phyloP scores from a whole-genome alignment of 306 rosid genomes.

The Cucumis melo region DNA sequence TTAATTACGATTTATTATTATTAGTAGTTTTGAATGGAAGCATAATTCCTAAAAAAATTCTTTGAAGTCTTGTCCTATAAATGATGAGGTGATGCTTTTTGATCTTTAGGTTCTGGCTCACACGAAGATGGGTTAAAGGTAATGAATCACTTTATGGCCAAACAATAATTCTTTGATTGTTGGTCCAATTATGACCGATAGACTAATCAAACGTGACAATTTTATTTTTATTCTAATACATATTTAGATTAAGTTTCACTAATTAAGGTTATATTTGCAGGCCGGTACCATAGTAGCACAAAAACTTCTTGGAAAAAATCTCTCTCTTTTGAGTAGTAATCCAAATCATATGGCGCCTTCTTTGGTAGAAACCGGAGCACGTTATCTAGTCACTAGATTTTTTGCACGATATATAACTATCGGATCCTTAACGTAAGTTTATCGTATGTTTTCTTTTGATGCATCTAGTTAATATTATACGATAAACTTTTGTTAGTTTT shows the following conservation, averaged over 20 bases:
- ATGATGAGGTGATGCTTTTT: no score
- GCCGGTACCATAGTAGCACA: conserved; percentile 70
- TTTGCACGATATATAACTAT: conserved; percentile 34
- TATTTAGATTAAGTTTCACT: neutral
- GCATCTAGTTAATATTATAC: no score
- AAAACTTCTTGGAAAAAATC: conserved; percentile 39
- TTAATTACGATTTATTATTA: no score
- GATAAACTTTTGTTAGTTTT: no score
- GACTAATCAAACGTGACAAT: no score
- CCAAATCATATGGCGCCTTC: conserved; percentile 75
- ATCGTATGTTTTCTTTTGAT: no score
- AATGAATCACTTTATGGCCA: neutral
- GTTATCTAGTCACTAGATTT: conserved; percentile 56
- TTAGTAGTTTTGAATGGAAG: no score
- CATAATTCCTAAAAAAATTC: no score
- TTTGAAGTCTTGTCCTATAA: no score
- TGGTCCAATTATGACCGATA: no score
- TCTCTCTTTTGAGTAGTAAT: conserved; percentile 36
- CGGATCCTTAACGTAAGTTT: conserved; percentile 69
- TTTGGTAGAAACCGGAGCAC: conserved; percentile 59
- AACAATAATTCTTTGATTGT: no score
- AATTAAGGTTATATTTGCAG: conserved; percentile 24
- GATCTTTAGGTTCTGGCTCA: conserved; percentile 73
- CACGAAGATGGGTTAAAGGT: conserved; percentile 95
- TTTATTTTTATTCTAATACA: no score